Base-by-base conservation (phyloP, 2,329 filamentous ascomycete genomes). In the Colletotrichum eremochloae region DNA sequence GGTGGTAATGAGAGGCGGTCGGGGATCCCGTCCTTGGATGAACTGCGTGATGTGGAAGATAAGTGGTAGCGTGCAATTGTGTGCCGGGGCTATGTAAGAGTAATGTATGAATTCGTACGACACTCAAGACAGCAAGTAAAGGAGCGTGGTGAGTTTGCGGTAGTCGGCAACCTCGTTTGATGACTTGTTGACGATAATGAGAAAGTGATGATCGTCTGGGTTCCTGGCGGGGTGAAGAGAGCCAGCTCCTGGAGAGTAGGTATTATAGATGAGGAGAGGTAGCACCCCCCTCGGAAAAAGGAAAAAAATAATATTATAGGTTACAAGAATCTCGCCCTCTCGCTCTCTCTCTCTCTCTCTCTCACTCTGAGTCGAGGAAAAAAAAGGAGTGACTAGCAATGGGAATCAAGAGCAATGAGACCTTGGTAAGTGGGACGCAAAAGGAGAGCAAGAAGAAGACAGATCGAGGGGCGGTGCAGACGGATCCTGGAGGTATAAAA, bases 351-450 rank as follows among this genome's bases (percentile, higher is more conserved):
- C 62, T 52, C 57, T 52, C 50, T 31, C 14, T 53, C 24, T 53
- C 14, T 33, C 7, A 33, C 7, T 55, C 44, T 24, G 75, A 73
- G 75, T 48, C 46, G 73, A 77, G 12, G 76, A 77, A 77, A 80
- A 24, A 24, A 85, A 88, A 86, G 83, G 86, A 88, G 84, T 79
- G 86, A 87, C 85, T 87, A 81, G 81, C 80, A 81, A 80, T 78
- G 80, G 79, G 79, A 79, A 79, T 76, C 75, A 77, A 77, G 75
- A 78, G 78, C 79, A 80, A 78, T 78, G 78, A 78, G 78, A 77
- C 77, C 76, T 78, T 80, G 69, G 79, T 79, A 80, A 80, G 81
- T 83, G 82, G 82, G 67, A 82, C 84, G 81, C 81, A 81, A 81
- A 81, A 81, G 79, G 81, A 79, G 79, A 82, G 78, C 77, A 79